A percentile compares a stretch with the other conserved stretches of the same genome.
These are phyloP conservation scores for Ehretia macrophylla DNA, from an alignment of 257 asterid species.

Conservation along the genomic window DNA sequence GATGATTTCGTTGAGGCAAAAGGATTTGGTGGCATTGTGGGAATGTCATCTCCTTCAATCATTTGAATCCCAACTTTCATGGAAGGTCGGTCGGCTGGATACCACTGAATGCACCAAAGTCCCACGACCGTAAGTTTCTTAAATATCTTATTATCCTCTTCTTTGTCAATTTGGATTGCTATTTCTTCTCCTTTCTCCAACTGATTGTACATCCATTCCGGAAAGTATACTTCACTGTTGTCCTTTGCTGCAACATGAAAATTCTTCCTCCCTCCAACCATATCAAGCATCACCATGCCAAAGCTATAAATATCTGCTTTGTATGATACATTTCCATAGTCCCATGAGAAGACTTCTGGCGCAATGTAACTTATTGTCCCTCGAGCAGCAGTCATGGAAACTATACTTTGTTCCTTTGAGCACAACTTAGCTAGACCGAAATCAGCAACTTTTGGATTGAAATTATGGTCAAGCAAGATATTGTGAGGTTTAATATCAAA, in stretches of 20 bases:
- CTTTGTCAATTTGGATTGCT: constrained; percentile 8
- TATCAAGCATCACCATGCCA: constrained; percentile 38
- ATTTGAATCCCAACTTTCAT: constrained; percentile 29
- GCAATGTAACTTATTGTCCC: constrained; percentile 29
- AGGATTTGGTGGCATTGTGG: constrained; percentile 28
- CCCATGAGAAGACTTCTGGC: constrained; percentile 35
- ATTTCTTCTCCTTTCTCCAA: constrained; percentile 19
- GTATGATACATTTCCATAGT: constrained; percentile 27
- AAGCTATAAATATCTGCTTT: constrained; percentile 37
- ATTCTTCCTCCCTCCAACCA: constrained; percentile 40
- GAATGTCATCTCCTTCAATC: constrained; percentile 31
- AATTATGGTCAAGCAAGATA: constrained; percentile 27
- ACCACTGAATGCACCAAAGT: constrained; percentile 37
- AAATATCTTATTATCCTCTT: constrained; percentile 1
- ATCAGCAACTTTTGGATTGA: constrained; percentile 28
- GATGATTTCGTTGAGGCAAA: constrained; percentile 11
- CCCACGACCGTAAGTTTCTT: constrained; percentile 26
- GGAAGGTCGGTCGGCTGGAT: constrained; percentile 26
- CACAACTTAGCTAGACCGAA: constrained; percentile 36
- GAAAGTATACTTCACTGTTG: constrained; percentile 25
- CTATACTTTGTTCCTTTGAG: constrained; percentile 20
- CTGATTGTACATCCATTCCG: constrained; percentile 34
- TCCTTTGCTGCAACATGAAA: constrained; percentile 2
- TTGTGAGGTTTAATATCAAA: constrained; percentile 24
- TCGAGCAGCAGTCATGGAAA: constrained; percentile 30